Evolutionary conservation across 2,329 filamentous ascomycete genomes (phyloP), one percentile per base, ranked within the genome.

Genomic region (Volutella citrinella): DNA sequence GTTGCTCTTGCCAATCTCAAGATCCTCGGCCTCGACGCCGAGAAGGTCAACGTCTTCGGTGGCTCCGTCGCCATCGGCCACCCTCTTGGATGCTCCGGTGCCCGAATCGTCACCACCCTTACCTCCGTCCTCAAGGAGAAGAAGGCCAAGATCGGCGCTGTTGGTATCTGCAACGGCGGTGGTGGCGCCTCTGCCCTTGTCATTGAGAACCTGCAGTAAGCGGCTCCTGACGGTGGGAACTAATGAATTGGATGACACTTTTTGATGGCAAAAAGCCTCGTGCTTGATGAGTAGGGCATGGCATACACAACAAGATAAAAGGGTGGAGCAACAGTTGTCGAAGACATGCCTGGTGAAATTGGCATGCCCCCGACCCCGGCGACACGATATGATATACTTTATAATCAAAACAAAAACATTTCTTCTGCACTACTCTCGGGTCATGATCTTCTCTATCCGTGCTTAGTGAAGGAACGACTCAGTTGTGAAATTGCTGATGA

Each of bases 1-100:
- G 93, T 98, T 45, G 88, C 93, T 23, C 77, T 98, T 32, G 90
- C 93, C 49, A 98, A 98, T 74, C 81, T 95, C 70, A 95, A 98
- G 78, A 65, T 97, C 35, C 80, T 98, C 24, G 76, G 74, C 43
- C 69, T 98, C 37, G 72, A 74, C 46, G 76, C 86, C 48, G 86
- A 90, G 40, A 94, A 89, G 69, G 90, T 98, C 60, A 98, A 98
- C 69, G 72, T 97, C 36, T 91, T 89, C 57, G 93, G 93, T 57
- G 93, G 93, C 61, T 87, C 93, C 34, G 93, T 98, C 43, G 93
- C 93, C 55, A 84, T 98, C 40, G 93, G 93, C 34, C 93, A 98
- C 68, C 90, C 93, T 33, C 80, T 98, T 16, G 93, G 93, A 57
- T 88, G 85, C 60, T 95, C 88, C 19, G 93, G 93, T 54, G 93